These are phyloP conservation scores for Ochetophila trinervis DNA, from an alignment of 306 rosid genomes.

Conservation along the genomic window DNA sequence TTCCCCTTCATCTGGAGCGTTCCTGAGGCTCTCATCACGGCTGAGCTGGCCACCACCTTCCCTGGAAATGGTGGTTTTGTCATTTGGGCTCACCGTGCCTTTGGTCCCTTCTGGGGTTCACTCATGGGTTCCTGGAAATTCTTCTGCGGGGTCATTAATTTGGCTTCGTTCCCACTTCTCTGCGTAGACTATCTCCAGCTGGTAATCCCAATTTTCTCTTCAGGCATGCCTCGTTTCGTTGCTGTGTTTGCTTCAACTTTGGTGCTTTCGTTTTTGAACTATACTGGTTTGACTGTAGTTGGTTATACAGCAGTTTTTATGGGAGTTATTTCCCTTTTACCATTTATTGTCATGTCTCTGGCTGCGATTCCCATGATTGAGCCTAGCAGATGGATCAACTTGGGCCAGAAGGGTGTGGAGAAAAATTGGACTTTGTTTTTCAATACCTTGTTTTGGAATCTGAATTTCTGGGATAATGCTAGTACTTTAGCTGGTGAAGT, in stretches of 20 bases:
- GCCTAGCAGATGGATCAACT: constrained; percentile 46
- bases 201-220: constrained; percentile 36
- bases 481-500: constrained; percentile 63
- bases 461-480: constrained; percentile 60
- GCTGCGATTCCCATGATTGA: constrained; percentile 42
- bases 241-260: constrained; percentile 30
- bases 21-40: constrained; percentile 3
- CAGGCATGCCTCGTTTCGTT: constrained; percentile 31
- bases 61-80: constrained; percentile 5
- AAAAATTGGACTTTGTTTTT: constrained; percentile 47
- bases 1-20: constrained; percentile 4
- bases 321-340: constrained; percentile 37
- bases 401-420: constrained; percentile 42
- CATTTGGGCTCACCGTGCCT: not conserved
- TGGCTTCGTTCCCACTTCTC: constrained; percentile 43
- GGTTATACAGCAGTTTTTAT: constrained; percentile 39
- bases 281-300: constrained; percentile 36
- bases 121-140: constrained; percentile 32
- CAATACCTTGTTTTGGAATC: constrained; percentile 59
- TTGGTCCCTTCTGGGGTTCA: constrained; percentile 8
- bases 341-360: constrained; percentile 37
- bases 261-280: constrained; percentile 38
- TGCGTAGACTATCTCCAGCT: constrained; percentile 37
- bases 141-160: constrained; percentile 36
- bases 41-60: constrained; percentile 5